These are phyloP conservation scores for Toxicodendron radicans DNA, from an alignment of 345 rosid species.

Conservation along the genomic window DNA sequence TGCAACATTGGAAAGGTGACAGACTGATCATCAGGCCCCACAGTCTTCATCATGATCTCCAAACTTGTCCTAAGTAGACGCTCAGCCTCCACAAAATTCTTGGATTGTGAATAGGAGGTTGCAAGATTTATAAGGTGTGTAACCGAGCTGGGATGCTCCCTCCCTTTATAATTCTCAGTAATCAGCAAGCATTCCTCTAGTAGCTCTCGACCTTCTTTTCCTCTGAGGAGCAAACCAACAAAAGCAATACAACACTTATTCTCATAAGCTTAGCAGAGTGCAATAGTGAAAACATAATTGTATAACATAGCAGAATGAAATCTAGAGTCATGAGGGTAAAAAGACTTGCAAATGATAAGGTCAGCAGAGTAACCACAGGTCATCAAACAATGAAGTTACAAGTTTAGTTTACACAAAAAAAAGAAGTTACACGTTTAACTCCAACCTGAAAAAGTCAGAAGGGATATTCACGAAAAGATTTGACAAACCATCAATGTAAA, in stretches of 20 bases:
- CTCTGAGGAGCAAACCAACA: constrained; percentile 39
- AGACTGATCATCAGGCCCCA: constrained; percentile 66
- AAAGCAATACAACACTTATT: not conserved
- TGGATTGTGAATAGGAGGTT: constrained; percentile 63
- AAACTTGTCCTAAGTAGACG: constrained; percentile 70
- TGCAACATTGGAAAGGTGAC: constrained; percentile 74
- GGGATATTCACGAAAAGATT: not conserved
- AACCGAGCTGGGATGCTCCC: constrained; percentile 65
- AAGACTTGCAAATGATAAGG: not conserved
- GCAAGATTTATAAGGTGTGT: constrained; percentile 81
- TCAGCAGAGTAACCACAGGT: not conserved
- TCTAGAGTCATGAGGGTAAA: not conserved
- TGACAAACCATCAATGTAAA: not conserved
- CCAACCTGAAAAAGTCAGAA: not conserved
- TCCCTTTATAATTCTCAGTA: constrained; percentile 65
- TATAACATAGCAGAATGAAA: no score
- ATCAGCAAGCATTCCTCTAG: constrained; percentile 81
- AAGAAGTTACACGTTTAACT: no score
- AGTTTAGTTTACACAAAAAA: no score
- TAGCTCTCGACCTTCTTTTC: constrained; percentile 76
- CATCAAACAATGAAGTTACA: not conserved
- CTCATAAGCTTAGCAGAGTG: not conserved
- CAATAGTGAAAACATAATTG: not conserved
- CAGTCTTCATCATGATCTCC: constrained; percentile 47
- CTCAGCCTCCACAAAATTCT: constrained; percentile 74